phyloP scores from a whole-genome alignment of 2,329 filamentous ascomycete species.

The Macrophomina tecta region DNA sequence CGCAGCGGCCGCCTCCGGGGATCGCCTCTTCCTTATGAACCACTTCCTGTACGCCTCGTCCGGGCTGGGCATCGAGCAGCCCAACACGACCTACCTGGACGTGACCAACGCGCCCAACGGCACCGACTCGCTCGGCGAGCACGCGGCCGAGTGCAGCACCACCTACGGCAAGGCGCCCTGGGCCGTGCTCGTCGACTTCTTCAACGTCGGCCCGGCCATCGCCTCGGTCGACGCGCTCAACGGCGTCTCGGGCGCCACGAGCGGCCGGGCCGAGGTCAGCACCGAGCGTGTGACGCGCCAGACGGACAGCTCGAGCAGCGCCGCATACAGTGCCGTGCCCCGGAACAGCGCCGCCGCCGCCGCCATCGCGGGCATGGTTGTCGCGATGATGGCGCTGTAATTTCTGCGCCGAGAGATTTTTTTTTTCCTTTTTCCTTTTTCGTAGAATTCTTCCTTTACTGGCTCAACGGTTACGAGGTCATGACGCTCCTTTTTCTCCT shows the following conservation, averaged over 20 bases:
- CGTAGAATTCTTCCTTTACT: too few relatives aligned
- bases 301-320: conserved; percentile 1
- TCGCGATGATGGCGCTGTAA: conserved; percentile 14
- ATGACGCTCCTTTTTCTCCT: conserved; percentile 20
- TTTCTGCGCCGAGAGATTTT: not conserved
- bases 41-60: conserved; percentile 71
- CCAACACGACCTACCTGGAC: conserved; percentile 55
- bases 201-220: conserved; percentile 71
- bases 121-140: conserved; percentile 56
- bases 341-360: conserved; percentile 3
- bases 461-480: conserved; percentile 6
- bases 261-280: conserved; percentile 46
- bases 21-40: conserved; percentile 72
- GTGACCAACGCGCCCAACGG: conserved; percentile 68
- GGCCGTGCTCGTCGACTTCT: conserved; percentile 81
- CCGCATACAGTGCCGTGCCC: not conserved
- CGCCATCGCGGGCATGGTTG: not conserved
- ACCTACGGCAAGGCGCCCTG: conserved; percentile 69
- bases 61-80: conserved; percentile 33
- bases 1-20: conserved; percentile 57
- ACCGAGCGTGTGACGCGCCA: conserved; percentile 10
- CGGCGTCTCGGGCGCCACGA: conserved; percentile 48
- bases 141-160: conserved; percentile 47
- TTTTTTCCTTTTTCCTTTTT: not conserved
- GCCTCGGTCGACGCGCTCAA: conserved; percentile 71